Evolutionary conservation across 1,139 yeast species (phyloP), one percentile per base, ranked within the genome.

Genomic region (Candida albicans): DNA sequence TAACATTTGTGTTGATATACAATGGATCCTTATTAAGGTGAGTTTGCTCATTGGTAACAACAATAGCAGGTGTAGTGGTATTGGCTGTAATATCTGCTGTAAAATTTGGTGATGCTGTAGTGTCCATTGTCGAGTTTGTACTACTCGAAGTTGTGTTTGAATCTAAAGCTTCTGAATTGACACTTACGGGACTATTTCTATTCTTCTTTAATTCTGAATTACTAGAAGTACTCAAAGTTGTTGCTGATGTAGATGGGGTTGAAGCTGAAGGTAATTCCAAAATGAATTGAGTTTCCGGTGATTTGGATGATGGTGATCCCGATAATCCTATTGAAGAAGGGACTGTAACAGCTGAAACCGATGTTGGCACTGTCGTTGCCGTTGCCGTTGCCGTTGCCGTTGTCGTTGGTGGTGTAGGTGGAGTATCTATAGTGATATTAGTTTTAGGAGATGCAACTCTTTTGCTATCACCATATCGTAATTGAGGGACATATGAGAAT

Each of bases 51-150:
- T 51, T 46, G 32, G 57, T 57, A 1, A 63, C 47, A 5, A 62
- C 53, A n/a, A 62, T 60, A 4, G 61, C 48, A 1, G 68, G 66
- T 1, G 63, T 51, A 5, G 42, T 13, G 39, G n/a, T 13, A 35
- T 30, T 13, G 39, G 26, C 11, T 41, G 31, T 18, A 25, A 39
- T 29, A 37, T 12, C 30, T 34, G 29, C 27, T 31, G 41, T 18
- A 31, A 12, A 22, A 26, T 22, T 35, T 13, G 35, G 22, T 18
- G 22, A 15, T 22, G 42, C 18, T 9, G 34, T 6, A 11, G 27
- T 26, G 8, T 24, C 15, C 14, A 42, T 25, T 13, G 43, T 43
- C 9, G 43, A 33, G 12, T 42, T 40, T 25, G 35, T 43, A 12
- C 18, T 29, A 12, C 34, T 24, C 18, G 46, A 34, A 8, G 43